Percentiles rank a stretch among this genome's conserved stretches.
These are phyloP conservation scores for Neurospora tetrasperma DNA, from an alignment of 495 filamentous ascomycete genomes.

Conservation along the genomic window DNA sequence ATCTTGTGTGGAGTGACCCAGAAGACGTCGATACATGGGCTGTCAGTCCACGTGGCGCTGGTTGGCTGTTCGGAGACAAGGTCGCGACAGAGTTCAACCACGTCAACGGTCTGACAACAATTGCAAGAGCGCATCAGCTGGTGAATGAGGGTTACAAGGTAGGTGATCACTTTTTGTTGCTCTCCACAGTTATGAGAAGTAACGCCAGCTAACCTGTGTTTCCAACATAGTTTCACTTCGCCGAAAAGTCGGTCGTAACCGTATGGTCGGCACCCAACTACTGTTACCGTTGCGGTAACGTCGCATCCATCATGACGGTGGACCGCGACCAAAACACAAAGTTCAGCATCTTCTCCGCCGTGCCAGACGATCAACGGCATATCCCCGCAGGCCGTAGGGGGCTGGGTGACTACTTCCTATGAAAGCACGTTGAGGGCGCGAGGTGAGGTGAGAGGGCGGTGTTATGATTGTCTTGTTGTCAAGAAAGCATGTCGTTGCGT, in stretches of 20 bases:
- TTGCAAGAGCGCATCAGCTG: slow-evolving; percentile 91
- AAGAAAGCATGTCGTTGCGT: not conserved
- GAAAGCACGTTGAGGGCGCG: slow-evolving; percentile 14
- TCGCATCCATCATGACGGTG: slow-evolving; percentile 94
- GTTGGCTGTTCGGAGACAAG: slow-evolving; percentile 96
- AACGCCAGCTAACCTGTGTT: not conserved
- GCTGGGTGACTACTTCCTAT: slow-evolving; percentile 92
- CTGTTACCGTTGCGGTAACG: slow-evolving; percentile 96
- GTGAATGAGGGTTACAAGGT: slow-evolving; percentile 98
- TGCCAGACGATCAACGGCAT: slow-evolving; percentile 83
- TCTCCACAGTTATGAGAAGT: not conserved
- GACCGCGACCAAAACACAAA: slow-evolving; percentile 71
- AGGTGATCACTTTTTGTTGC: slow-evolving; percentile 3
- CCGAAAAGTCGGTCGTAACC: slow-evolving; percentile 93
- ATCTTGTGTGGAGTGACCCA: slow-evolving; percentile 96
- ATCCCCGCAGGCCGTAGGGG: slow-evolving; percentile 73
- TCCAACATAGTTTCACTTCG: slow-evolving; percentile 68
- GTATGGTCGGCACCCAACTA: slow-evolving; percentile 99
- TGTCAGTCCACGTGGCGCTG: slow-evolving; percentile 85
- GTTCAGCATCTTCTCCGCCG: slow-evolving; percentile 92
- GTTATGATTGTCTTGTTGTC: not conserved
- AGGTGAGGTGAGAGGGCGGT: not conserved
- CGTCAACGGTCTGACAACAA: slow-evolving; percentile 88
- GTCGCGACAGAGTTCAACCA: slow-evolving; percentile 99
- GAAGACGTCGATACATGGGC: slow-evolving; percentile 99